These are phyloP conservation scores for Talinum fruticosum DNA, from an alignment of 148 eudicot genomes.

Conservation along the genomic window DNA sequence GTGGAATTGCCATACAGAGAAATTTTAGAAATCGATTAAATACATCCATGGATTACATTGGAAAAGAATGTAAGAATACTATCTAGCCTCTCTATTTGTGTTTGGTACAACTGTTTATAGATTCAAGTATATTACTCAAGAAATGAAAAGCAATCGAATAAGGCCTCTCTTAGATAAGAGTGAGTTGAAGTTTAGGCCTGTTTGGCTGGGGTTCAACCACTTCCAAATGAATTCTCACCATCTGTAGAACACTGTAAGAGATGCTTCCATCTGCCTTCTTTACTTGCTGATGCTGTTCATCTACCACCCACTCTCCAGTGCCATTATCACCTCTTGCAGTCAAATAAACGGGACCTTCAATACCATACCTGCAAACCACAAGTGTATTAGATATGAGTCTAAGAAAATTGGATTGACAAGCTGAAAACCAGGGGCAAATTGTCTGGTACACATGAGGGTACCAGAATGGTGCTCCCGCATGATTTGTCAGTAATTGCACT, in stretches of 20 bases:
- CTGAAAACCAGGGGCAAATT: neutral
- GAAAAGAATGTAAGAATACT: neutral
- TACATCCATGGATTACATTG: too few species aligned
- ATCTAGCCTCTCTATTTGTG: too few species aligned
- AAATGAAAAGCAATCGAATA: neutral
- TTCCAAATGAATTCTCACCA: slow-evolving; percentile 77
- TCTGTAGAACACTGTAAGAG: slow-evolving; percentile 69
- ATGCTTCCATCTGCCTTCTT: slow-evolving; percentile 59
- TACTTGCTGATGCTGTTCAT: slow-evolving; percentile 81
- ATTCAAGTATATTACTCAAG: neutral
- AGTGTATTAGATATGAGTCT: neutral
- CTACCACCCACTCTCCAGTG: slow-evolving; percentile 81
- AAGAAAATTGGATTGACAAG: neutral
- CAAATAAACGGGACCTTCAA: slow-evolving; percentile 90
- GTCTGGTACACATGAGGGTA: too few species aligned
- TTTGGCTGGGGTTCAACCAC: slow-evolving; percentile 94
- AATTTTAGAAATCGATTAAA: too few species aligned
- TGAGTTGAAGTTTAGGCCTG: slow-evolving; percentile 87
- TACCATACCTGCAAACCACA: slow-evolving; percentile 60
- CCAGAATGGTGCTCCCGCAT: too few species aligned
- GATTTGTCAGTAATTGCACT: too few species aligned
- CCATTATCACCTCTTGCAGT: slow-evolving; percentile 53
- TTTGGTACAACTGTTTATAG: too few species aligned
- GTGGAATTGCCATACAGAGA: too few species aligned
- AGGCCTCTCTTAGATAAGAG: slow-evolving; percentile 43